phyloP scores from a whole-genome alignment of 208 protist species.

The Leishmania tropica region DNA sequence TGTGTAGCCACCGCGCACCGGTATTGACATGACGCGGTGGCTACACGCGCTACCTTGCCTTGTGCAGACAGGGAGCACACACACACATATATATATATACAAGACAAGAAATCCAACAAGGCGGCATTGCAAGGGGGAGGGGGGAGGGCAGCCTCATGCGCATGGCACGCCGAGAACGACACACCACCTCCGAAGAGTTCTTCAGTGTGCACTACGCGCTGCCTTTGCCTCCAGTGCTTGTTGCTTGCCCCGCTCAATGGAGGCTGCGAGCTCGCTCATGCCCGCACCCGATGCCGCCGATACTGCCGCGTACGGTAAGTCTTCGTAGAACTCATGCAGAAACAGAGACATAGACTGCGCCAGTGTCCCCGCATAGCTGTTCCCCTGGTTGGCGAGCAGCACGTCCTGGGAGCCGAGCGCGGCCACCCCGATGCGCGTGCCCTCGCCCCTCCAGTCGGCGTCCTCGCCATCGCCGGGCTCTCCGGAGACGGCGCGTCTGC shows the following conservation, averaged over 20 bases:
- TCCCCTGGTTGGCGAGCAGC: conserved; percentile 11
- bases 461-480: background rate
- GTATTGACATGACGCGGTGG: background rate
- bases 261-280: conserved; percentile 87
- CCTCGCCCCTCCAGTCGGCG: conserved; percentile 20
- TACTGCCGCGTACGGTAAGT: conserved; percentile 88
- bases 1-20: background rate
- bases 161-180: background rate
- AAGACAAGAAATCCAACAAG: background rate
- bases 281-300: conserved; percentile 94
- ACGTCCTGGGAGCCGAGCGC: conserved; percentile 15
- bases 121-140: background rate
- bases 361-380: conserved; percentile 90
- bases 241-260: conserved; percentile 63
- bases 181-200: background rate
- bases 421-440: conserved; percentile 16
- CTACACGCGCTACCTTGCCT: background rate
- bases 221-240: conserved; percentile 72
- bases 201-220: background rate
- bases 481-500: background rate
- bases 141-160: background rate
- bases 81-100: background rate
- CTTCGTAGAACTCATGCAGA: conserved; percentile 98
- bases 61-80: background rate
- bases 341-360: conserved; percentile 95